Evolutionary conservation across 768 basidiomycete species (phyloP).

Genomic region (Collybiopsis confluens): DNA sequence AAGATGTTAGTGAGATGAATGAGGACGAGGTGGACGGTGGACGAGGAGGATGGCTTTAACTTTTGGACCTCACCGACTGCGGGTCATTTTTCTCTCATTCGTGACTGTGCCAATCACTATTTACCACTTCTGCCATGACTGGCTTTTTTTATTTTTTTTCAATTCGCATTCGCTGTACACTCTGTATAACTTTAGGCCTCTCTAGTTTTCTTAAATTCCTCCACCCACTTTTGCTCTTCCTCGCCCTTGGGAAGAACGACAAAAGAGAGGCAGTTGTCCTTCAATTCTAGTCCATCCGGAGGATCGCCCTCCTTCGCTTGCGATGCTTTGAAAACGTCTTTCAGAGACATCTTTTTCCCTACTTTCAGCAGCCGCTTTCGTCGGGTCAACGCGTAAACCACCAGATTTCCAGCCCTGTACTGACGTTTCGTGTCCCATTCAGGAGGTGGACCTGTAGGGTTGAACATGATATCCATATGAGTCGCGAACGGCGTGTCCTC

Average conservation of each 20-base stretch:
- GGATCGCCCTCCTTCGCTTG: slow-evolving; percentile 54
- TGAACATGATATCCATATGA: slow-evolving; percentile 81
- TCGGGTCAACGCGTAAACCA: slow-evolving; percentile 80
- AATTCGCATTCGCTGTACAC: too few species aligned
- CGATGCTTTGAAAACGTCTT: slow-evolving; percentile 67
- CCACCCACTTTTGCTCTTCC: slow-evolving; percentile 80
- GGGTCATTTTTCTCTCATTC: too few species aligned
- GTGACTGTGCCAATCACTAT: too few species aligned
- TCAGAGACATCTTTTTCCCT: slow-evolving; percentile 84
- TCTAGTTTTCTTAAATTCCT: slow-evolving; percentile 70
- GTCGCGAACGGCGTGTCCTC: slow-evolving; percentile 81
- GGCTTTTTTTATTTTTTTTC: too few species aligned
- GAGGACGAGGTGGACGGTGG: not conserved
- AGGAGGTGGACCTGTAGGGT: slow-evolving; percentile 57
- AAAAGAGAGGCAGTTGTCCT: slow-evolving; percentile 78
- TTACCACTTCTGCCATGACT: too few species aligned
- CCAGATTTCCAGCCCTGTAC: slow-evolving; percentile 60
- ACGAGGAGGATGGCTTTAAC: not conserved
- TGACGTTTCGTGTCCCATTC: slow-evolving; percentile 73
- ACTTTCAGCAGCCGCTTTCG: slow-evolving; percentile 80
- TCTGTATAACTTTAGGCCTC: slow-evolving; percentile 18
- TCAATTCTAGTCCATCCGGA: slow-evolving; percentile 78
- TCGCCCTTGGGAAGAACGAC: slow-evolving; percentile 74
- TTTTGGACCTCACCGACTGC: too few species aligned
- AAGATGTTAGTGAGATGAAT: not conserved